phyloP scores from a whole-genome alignment of 805 yeast genomes.

The Ogataea kodamae region DNA sequence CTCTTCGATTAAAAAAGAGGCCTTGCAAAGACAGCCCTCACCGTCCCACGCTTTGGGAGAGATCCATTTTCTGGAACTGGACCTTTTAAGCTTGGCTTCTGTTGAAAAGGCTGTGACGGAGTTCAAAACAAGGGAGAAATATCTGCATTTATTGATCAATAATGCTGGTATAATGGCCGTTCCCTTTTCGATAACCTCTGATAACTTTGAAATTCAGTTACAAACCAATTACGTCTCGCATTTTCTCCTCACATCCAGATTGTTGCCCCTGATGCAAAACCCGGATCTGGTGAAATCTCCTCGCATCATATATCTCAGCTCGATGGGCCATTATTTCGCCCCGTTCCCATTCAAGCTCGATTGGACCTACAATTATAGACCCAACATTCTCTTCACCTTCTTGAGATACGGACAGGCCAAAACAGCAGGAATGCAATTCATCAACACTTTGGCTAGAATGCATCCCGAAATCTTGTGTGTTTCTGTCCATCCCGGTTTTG shows the following conservation, averaged over 20 bases:
- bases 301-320: conserved; percentile 59
- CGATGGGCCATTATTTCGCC: conserved; percentile 60
- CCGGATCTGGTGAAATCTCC: conserved; percentile 34
- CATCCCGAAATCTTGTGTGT: conserved; percentile 63
- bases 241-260: conserved; percentile 59
- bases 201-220: conserved; percentile 73
- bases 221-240: conserved; percentile 79
- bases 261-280: conserved; percentile 51
- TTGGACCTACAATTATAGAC: conserved; percentile 51
- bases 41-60: conserved; percentile 43
- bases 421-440: conserved; percentile 71
- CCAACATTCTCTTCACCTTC: conserved; percentile 72
- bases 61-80: conserved; percentile 50
- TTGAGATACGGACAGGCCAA: conserved; percentile 75
- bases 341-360: conserved; percentile 45
- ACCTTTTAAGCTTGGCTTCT: conserved; percentile 45
- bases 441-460: conserved; percentile 58
- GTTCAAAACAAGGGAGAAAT: conserved; percentile 44
- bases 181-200: conserved; percentile 56
- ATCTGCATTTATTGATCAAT: conserved; percentile 60
- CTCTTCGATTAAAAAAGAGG: conserved; percentile 52
- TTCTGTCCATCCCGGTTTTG: conserved; percentile 81
- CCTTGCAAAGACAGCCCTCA: conserved; percentile 33
- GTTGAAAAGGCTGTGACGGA: conserved; percentile 48
- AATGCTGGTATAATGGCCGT: conserved; percentile 81